Base-by-base conservation (phyloP, 129 eudicot species). In the Helichrysum umbraculigerum region DNA sequence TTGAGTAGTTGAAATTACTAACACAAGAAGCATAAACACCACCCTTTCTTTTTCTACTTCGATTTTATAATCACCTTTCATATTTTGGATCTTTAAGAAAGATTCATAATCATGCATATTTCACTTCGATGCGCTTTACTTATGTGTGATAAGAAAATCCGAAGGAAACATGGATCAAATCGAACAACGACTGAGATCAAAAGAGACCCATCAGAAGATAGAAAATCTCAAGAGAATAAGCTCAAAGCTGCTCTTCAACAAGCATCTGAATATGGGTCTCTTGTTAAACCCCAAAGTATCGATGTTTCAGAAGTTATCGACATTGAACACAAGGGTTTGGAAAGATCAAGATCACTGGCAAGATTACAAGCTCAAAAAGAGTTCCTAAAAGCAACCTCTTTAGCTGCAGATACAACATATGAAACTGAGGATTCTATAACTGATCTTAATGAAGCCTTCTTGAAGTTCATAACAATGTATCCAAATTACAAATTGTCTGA, bases 261-360 rank as follows among this genome's bases (percentile, higher is more conserved):
- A 87, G 98, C 98, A 44, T 90, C 97, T 78, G 98, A 93, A 80
- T 83, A 88, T 74, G 98, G 98, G 76, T 88, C 95, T 8, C 88
- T 93, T 50, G 83, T 85, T 25, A 85, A 86, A 71, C 86, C 95
- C 59, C 90, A 90, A 76, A 89, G 73, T 52, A 79, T 81, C 58
- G 91, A 88, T 37, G 59, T 41, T 66, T 80, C 94, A 61, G 97
- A 86, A 42, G 19, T 81, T 7, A 67, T 71, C 65, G 74, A 81
- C 10, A 77, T 80, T 60, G 88, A 86, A 85, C 88, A 88, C 16
- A 87, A 82, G 42, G 73, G 87, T 68, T 81, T 93, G 78, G 96
- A 90, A 42, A 80, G 98, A 72, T 93, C 98, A n/a, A 72, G 95
- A 63, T 90, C 98, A 15, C 82, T 93, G 39, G 97, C 98, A 22